These are phyloP conservation scores for Calamus simplicifolius DNA, from an alignment of 176 grass and related monocot species.

Conservation along the genomic window DNA sequence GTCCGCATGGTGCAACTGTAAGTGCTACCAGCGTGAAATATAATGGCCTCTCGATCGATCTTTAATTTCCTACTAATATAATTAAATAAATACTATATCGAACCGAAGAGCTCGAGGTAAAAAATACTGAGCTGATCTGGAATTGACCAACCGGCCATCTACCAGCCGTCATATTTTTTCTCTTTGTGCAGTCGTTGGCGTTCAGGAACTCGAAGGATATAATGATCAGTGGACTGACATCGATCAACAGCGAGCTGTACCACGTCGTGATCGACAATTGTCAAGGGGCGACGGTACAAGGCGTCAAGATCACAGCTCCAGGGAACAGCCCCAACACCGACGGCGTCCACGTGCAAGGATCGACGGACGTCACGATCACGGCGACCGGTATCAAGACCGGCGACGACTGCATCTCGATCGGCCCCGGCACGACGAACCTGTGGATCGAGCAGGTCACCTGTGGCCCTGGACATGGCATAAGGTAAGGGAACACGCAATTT, in stretches of 20 bases:
- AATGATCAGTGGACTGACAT: constrained; percentile 46
- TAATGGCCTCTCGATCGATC: too few species aligned
- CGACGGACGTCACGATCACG: constrained; percentile 40
- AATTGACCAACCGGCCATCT: too few species aligned
- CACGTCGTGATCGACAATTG: constrained; percentile 67
- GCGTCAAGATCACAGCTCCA: constrained; percentile 46
- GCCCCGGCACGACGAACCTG: constrained; percentile 53
- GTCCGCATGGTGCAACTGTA: constrained; percentile 31
- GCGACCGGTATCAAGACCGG: constrained; percentile 58
- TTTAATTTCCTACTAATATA: too few species aligned
- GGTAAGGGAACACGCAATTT: constrained; percentile 19
- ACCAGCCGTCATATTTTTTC: too few species aligned
- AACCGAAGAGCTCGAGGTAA: too few species aligned
- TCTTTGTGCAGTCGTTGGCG: constrained; percentile 48
- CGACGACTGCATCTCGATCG: constrained; percentile 88
- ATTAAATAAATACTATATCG: too few species aligned
- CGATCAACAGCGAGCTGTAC: constrained; percentile 69
- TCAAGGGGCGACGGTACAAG: constrained; percentile 35
- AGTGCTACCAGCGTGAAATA: too few species aligned
- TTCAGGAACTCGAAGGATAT: constrained; percentile 67
- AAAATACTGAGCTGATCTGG: too few species aligned
- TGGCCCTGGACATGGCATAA: constrained; percentile 87
- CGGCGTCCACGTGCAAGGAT: constrained; percentile 77
- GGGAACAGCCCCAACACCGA: constrained; percentile 83
- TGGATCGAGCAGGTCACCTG: constrained; percentile 79